Conservation (phyloP, 176 grass and related monocot genomes). For the Carex pumila region DNA sequence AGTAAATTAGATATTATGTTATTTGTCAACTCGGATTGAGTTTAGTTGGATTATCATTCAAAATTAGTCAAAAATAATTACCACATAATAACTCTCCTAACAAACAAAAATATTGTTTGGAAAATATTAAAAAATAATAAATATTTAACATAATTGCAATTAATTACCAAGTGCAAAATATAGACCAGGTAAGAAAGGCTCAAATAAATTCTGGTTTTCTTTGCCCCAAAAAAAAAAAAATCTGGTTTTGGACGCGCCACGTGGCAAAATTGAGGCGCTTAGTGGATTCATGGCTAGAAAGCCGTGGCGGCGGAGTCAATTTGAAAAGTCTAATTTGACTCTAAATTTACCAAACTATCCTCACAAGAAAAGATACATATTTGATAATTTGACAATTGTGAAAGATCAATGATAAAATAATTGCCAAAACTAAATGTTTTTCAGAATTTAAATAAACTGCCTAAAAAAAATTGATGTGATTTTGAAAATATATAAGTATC, state of each 20-base stretch:
- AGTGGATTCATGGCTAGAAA: not conserved
- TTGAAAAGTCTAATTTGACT: not conserved
- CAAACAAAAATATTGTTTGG: not conserved
- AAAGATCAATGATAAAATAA: too few species aligned
- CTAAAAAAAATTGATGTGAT: too few species aligned
- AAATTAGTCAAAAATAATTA: too few species aligned
- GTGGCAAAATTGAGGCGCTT: not conserved
- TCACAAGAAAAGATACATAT: too few species aligned
- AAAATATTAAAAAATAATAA: not conserved
- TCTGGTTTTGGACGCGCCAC: not conserved
- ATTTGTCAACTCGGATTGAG: not conserved
- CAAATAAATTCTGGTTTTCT: not conserved
- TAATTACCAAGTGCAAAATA: not conserved
- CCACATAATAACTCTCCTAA: not conserved
- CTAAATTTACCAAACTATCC: too few species aligned
- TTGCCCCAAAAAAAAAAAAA: too few species aligned
- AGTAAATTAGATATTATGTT: not conserved
- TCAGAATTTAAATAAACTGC: too few species aligned
- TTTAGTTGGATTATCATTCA: too few species aligned
- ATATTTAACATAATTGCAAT: not conserved
- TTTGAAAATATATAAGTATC: too few species aligned
- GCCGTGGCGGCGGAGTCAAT: not conserved
- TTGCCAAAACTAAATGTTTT: too few species aligned
- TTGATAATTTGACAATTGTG: too few species aligned
- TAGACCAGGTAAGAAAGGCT: not conserved